Base-by-base conservation (phyloP, 306 rosid genomes). In the Sphenostylis stenocarpa region DNA sequence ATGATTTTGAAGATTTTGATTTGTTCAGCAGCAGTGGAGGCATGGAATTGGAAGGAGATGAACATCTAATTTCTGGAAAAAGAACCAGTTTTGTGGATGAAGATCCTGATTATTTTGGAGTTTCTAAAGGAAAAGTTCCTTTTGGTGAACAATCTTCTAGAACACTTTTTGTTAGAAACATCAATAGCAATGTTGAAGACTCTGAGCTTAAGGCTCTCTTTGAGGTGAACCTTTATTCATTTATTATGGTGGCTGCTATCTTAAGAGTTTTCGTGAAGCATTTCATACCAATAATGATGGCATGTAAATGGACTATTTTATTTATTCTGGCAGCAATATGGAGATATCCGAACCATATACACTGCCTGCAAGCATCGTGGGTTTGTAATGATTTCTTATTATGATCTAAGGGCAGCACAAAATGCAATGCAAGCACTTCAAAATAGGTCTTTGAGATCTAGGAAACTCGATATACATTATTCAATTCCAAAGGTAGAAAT, bases 361-460 rank as follows among this genome's bases (percentile, higher is more conserved):
- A 84, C 97, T 51, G 89, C 95, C 71, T 84, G 88, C 91, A 91
- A 88, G 85, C 95, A 90, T 82, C 93, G 89, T 45, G 97, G 95
- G 31, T 90, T 91, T 82, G 91, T 91, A 60, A 86, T 91, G 93
- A 82, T 91, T 73, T 85, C 93, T 62, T 91, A 91, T 70, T 85
- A 82, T 73, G 97, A 91, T 74, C 70, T 88, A 67, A 88, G 95
- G 84, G 93, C 97, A 9, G 89, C 97, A 67, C 93, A 81, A 77
- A 87, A 85, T 81, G 95, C 97, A 76, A 86, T 88, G 83, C 82
- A 80, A 79, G 80, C 88, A 31, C 95, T 91, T 65, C 97, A 91
- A 80, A 88, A 76, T 73, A 88, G 80, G 82, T 72, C 91, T 67
- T 55, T 90, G 81, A 84, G 82, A 83, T 80, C 82, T 74, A 84